Evolutionary conservation across 1,284 basidiomycete genomes (phyloP).

Genomic region (Blastosporella zonata): DNA sequence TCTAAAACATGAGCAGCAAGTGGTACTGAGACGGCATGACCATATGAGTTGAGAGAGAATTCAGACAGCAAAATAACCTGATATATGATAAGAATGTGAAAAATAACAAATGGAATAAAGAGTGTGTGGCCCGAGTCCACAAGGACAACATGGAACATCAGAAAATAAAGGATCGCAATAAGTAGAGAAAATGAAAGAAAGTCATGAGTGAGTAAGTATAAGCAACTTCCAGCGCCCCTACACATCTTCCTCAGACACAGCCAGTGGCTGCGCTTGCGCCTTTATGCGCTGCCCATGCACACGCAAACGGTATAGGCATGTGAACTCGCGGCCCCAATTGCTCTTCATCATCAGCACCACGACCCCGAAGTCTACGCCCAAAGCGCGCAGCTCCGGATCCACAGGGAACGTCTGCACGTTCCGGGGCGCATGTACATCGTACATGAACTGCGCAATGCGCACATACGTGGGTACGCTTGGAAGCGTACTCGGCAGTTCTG

Average conservation of each 20-base stretch:
- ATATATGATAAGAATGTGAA: conserved; percentile 6
- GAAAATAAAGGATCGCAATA: conserved; percentile 14
- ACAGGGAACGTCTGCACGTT: conserved; percentile 89
- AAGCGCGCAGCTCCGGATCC: conserved; percentile 56
- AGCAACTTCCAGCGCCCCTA: conserved; percentile 10
- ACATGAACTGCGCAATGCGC: conserved; percentile 76
- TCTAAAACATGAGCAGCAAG: conserved; percentile 6
- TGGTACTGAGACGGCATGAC: not conserved
- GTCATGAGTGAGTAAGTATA: conserved; percentile 7
- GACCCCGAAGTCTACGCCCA: conserved; percentile 78
- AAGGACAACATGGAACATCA: conserved; percentile 11
- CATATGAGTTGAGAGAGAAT: conserved; percentile 1
- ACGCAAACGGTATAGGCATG: conserved; percentile 88
- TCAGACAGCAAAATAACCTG: not conserved
- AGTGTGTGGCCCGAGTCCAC: conserved; percentile 10
- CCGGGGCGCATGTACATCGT: conserved; percentile 66
- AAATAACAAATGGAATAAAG: conserved; percentile 16
- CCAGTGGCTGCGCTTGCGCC: conserved; percentile 26
- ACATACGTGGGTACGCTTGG: conserved; percentile 60
- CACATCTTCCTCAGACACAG: conserved; percentile 22
- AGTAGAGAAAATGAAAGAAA: conserved; percentile 11
- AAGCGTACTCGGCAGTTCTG: conserved; percentile 50
- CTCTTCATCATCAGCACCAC: conserved; percentile 76
- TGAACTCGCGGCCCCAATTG: conserved; percentile 89
- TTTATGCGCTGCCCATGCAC: conserved; percentile 57